These are phyloP conservation scores for Davidsoniella neocaledoniae DNA, from an alignment of 2,329 filamentous ascomycete genomes.

Conservation along the genomic window DNA sequence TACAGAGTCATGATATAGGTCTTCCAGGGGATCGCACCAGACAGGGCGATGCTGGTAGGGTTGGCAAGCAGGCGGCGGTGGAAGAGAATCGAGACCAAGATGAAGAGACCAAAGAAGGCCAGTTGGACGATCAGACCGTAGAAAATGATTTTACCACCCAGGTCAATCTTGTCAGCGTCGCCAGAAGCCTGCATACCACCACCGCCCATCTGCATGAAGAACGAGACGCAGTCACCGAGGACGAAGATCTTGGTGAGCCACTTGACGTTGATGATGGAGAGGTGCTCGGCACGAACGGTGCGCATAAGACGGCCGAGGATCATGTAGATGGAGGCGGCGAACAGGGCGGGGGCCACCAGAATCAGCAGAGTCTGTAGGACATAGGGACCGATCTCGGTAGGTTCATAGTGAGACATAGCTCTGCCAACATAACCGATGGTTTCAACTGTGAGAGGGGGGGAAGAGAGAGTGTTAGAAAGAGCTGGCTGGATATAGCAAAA, in stretches of 20 bases:
- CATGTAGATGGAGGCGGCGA: constrained; percentile 36
- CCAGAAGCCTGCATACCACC: constrained; percentile 17
- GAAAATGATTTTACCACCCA: constrained; percentile 31
- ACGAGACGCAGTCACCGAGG: constrained; percentile 33
- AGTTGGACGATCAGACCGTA: constrained; percentile 38
- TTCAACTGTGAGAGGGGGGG: constrained; percentile 17
- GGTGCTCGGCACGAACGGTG: constrained; percentile 21
- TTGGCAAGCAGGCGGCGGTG: constrained; percentile 18
- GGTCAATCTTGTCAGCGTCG: constrained; percentile 1
- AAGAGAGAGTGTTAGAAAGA: constrained; percentile 10
- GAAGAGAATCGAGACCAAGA: constrained; percentile 28
- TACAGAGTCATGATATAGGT: constrained; percentile 20
- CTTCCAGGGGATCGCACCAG: constrained; percentile 17
- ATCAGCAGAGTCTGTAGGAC: constrained; percentile 27
- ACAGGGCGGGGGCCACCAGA: constrained; percentile 30
- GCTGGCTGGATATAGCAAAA: not conserved
- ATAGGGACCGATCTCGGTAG: constrained; percentile 21
- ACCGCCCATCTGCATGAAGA: constrained; percentile 32
- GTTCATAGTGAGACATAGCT: constrained; percentile 16
- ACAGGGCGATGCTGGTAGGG: constrained; percentile 14
- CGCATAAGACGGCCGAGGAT: constrained; percentile 27
- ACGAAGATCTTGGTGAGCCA: constrained; percentile 40
- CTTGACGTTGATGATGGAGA: constrained; percentile 19
- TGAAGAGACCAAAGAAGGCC: constrained; percentile 34
- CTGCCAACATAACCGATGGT: constrained; percentile 15